Evolutionary conservation across 2,329 filamentous ascomycete species (phyloP), one percentile per base, ranked within the genome.

Genomic region (Aspergillus sp.): DNA sequence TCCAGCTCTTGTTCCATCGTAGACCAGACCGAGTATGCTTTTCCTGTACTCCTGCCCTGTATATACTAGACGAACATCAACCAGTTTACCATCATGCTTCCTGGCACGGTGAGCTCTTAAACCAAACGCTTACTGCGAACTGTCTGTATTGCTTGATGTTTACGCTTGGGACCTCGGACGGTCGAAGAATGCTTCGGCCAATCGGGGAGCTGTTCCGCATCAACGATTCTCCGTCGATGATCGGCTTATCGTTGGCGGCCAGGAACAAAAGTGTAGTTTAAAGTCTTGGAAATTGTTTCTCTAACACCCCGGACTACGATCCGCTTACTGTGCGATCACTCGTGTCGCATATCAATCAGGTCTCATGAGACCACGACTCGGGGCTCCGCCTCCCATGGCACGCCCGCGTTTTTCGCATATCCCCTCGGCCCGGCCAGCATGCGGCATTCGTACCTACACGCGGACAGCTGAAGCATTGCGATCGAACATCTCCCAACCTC

Each of bases 361-460:
- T 56, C 49, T 48, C 43, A 71, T 71, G 68, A 55, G 63, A 53
- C 60, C 61, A 38, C 61, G 55, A 45, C 52, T 58, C 40, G 46
- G 49, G 13, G 48, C 54, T 19, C 55, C 68, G 50, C 55, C 62
- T 42, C 57, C 52, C 49, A 59, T 57, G 60, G 57, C 60, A 36
- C 60, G 58, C 45, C 54, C 61, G 50, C 62, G 57, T 35, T 56
- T 50, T 4, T 42, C 59, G 9, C 49, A 42, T 8, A 45, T 41
- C 6, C 50, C 47, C 43, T 26, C 51, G 14, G 52, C 45, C 30
- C 60, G 49, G 11, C 47, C 56, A 46, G 45, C 52, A 54, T 58
- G 54, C 52, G 58, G 61, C 51, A 58, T 54, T 19, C 64, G 61
- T 47, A 61, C 53, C 51, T 65, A 68, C 53, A 50, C 57, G 42